Percentiles rank a stretch among this genome's conserved stretches.
These are phyloP conservation scores for Coemansia sp. DNA, from an alignment of 371 early-diverging fungal species.

Conservation along the genomic window DNA sequence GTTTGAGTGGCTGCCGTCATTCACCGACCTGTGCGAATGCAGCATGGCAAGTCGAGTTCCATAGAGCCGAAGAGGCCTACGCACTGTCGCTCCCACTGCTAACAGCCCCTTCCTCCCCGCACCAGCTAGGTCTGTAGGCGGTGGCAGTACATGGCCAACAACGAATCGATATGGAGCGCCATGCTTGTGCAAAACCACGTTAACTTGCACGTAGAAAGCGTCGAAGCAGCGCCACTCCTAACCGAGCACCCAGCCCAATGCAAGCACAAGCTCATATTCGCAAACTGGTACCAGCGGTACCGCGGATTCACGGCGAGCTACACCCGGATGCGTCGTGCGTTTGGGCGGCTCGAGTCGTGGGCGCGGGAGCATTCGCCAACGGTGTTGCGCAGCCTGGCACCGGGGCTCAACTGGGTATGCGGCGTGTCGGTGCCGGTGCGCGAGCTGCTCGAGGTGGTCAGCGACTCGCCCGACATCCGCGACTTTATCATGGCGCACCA, in stretches of 20 bases:
- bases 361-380: conserved; percentile 12
- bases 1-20: conserved; percentile 15
- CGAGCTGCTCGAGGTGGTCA: conserved; percentile 36
- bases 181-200: conserved; percentile 15
- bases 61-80: background rate
- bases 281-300: conserved; percentile 27
- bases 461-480: conserved; percentile 36
- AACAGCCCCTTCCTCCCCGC: background rate
- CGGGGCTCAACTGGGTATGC: conserved; percentile 44
- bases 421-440: conserved; percentile 31
- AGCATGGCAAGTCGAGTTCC: conserved; percentile 14
- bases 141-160: conserved; percentile 24
- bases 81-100: background rate
- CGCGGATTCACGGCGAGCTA: conserved; percentile 37
- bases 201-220: conserved; percentile 1
- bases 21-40: conserved; percentile 29
- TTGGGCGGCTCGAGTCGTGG: conserved; percentile 28
- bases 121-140: conserved; percentile 17
- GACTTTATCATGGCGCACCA: conserved; percentile 46
- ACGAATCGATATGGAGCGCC: conserved; percentile 27
- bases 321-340: conserved; percentile 34
- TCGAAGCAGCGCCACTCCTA: background rate
- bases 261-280: conserved; percentile 22
- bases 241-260: background rate
- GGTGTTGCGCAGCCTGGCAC: conserved; percentile 27